Evolutionary conservation across 1,139 yeast species (phyloP), one percentile per base, ranked within the genome.

Genomic region (Magnusiomyces fungicola): DNA sequence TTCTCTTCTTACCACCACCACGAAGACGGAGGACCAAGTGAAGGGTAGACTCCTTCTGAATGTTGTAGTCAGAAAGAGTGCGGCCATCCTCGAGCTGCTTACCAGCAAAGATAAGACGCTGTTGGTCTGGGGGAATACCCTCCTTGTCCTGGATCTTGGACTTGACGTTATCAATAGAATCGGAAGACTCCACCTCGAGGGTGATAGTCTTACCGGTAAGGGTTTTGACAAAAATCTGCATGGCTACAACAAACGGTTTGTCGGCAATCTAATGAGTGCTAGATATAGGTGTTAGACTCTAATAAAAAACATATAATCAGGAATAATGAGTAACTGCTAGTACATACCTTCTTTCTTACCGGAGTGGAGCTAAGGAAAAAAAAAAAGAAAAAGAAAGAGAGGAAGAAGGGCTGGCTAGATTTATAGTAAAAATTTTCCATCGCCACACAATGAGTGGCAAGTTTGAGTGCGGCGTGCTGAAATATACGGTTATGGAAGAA

Each of bases 1-100:
- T 88, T 87, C 95, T 90, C 89, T 92, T 92, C 86, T 92, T 92
- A 86, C 97, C 97, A 81, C 96, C 96, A 85, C 97, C 97, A 83
- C 97, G 87, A 75, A 92, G 87, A 83, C 97, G 89, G 63, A 92
- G 80, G 70, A 92, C 97, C 76, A 92, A 83, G 79, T 92, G 97
- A 63, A 92, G 76, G 64, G 97, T 92, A 62, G 97, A 90, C 81
- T 92, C 98, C 88, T 92, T 90, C 81, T 90, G 97, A 80, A 92
- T 92, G 94, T 90, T 90, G 96, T 92, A 92, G 83, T 92, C 98
- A 66, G 96, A 84, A 69, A 92, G 81, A 64, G 97, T 90, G 82
- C 97, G 88, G 69, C 97, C 97, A 69, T 92, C 97, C 80, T 90
- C 97, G 74, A 92, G 86, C 79, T 90, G 97, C 83, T 89, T 90